These are phyloP conservation scores for Candida labiduridarum DNA, from an alignment of 1,139 yeast species.

Conservation along the genomic window DNA sequence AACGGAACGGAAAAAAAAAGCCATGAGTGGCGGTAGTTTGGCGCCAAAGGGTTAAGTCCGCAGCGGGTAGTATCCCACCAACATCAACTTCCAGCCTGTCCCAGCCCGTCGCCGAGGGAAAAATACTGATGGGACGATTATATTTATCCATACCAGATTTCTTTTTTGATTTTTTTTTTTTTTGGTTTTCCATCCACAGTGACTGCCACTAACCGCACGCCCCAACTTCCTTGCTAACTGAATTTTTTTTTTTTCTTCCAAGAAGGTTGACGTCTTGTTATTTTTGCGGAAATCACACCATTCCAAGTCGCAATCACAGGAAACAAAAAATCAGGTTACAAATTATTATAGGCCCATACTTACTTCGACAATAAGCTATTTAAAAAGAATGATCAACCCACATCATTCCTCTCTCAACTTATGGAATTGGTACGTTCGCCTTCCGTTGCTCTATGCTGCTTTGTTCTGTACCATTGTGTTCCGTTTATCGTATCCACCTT, in stretches of 20 bases:
- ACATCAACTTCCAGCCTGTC: background rate
- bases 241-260: background rate
- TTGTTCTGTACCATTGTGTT: no score
- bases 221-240: background rate
- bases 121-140: background rate
- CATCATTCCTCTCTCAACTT: background rate
- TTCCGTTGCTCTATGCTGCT: no score
- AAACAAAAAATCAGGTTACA: constrained; percentile 1
- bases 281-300: constrained; percentile 1
- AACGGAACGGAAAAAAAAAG: no score
- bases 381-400: background rate
- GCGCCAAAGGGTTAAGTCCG: background rate
- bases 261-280: background rate
- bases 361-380: background rate
- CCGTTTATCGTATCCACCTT: no score
- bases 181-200: background rate
- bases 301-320: constrained; percentile 2
- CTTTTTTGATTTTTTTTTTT: background rate
- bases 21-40: no score
- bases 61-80: background rate
- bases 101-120: background rate
- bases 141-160: background rate
- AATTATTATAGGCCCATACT: constrained; percentile 1
- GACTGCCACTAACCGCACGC: background rate
- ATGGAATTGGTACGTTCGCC: no score